A percentile compares a stretch with the other conserved stretches of the same genome.
These are phyloP conservation scores for Candida sphagnicola DNA, from an alignment of 805 yeast species.

Conservation along the genomic window DNA sequence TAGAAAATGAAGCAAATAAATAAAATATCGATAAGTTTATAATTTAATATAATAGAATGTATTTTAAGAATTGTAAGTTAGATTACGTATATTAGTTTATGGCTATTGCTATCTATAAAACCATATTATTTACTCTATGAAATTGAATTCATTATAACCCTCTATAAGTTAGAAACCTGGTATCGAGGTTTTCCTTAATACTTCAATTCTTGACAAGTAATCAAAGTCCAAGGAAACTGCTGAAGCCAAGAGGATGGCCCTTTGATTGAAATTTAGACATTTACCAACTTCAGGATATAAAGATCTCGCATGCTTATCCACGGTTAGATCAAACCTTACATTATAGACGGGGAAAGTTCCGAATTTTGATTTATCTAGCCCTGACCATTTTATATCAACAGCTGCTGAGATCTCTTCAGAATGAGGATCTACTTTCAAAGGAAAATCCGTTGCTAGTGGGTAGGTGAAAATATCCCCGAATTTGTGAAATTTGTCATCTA, in stretches of 20 bases:
- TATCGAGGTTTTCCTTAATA: neutral
- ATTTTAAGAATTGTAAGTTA: too few species aligned
- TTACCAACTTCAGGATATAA: neutral
- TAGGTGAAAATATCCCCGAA: neutral
- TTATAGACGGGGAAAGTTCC: neutral
- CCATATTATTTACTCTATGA: too few species aligned
- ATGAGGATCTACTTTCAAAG: neutral
- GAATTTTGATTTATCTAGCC: neutral
- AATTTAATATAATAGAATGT: too few species aligned
- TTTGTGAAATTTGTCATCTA: neutral
- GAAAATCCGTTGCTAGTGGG: neutral
- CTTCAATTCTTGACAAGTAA: conserved; percentile 72
- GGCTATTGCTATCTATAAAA: too few species aligned
- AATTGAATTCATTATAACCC: too few species aligned
- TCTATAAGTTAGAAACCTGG: too few species aligned
- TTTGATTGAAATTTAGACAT: conserved; percentile 51
- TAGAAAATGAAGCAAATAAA: neutral
- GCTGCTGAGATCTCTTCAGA: neutral
- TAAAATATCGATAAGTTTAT: too few species aligned
- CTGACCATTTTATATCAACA: conserved; percentile 1
- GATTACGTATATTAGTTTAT: too few species aligned
- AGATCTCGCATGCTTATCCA: neutral
- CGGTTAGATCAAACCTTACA: neutral
- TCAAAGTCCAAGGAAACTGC: conserved; percentile 94
- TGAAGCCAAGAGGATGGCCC: conserved; percentile 81